phyloP scores from a whole-genome alignment of 148 eudicot genomes.

The Rhododendron griersonianum region DNA sequence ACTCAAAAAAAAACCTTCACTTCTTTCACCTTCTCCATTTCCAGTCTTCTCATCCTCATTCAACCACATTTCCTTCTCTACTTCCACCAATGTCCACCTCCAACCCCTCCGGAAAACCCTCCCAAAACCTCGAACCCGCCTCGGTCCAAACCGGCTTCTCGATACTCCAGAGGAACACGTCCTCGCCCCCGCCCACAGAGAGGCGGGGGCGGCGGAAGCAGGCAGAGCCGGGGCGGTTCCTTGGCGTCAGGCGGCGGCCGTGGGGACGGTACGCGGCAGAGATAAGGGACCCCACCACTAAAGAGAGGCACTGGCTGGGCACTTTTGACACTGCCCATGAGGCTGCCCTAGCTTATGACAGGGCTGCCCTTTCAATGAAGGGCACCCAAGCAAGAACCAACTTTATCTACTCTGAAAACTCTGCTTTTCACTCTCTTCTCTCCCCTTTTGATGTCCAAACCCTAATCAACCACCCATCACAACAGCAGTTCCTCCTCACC shows the following conservation, averaged over 20 bases:
- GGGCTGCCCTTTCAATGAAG: slow-evolving; percentile 93
- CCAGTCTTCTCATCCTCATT: neutral
- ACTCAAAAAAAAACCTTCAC: slow-evolving; percentile 7
- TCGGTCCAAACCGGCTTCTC: slow-evolving; percentile 41
- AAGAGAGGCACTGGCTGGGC: slow-evolving; percentile 95
- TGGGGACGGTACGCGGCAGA: slow-evolving; percentile 97
- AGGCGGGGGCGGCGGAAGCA: slow-evolving; percentile 59
- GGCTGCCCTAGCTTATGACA: slow-evolving; percentile 95
- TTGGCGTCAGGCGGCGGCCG: slow-evolving; percentile 81
- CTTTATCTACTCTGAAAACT: slow-evolving; percentile 63
- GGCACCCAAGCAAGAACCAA: slow-evolving; percentile 93
- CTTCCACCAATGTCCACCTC: slow-evolving; percentile 35
- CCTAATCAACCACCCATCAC: neutral
- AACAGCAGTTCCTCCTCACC: slow-evolving; percentile 12
- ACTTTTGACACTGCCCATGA: slow-evolving; percentile 98
- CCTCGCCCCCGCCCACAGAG: slow-evolving; percentile 44
- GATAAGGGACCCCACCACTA: slow-evolving; percentile 88
- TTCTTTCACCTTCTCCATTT: neutral
- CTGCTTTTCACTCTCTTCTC: slow-evolving; percentile 35
- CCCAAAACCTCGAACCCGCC: slow-evolving; percentile 27
- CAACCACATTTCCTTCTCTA: slow-evolving; percentile 1
- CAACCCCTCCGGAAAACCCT: slow-evolving; percentile 28
- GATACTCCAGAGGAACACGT: slow-evolving; percentile 63
- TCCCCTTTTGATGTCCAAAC: slow-evolving; percentile 41
- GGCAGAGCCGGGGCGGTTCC: slow-evolving; percentile 76